phyloP scores from a whole-genome alignment of 2,329 filamentous ascomycete genomes.

The Sporothrix schenckii region DNA sequence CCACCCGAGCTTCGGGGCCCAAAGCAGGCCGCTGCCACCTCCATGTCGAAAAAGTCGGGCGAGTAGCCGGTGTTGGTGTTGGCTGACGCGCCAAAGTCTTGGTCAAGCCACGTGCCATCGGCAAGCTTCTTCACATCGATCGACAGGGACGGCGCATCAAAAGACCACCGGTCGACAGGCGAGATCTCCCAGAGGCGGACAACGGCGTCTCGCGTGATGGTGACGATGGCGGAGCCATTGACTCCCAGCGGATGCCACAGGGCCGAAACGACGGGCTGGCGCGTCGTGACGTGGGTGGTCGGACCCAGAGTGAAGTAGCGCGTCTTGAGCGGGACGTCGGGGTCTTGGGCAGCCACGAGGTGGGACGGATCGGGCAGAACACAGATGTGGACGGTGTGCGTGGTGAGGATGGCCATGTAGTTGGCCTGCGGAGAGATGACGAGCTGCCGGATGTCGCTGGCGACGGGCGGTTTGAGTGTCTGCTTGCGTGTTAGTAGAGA shows the following conservation, averaged over 20 bases:
- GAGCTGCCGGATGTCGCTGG: conserved; percentile 82
- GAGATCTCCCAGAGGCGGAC: conserved; percentile 91
- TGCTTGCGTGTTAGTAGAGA: conserved; percentile 42
- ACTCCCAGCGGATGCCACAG: conserved; percentile 93
- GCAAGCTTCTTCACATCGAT: conserved; percentile 88
- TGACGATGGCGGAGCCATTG: conserved; percentile 79
- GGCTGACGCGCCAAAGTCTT: conserved; percentile 80
- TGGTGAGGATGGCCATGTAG: conserved; percentile 82
- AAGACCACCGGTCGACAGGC: conserved; percentile 80
- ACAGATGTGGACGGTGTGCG: conserved; percentile 84
- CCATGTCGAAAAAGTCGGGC: conserved; percentile 88
- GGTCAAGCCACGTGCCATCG: conserved; percentile 77
- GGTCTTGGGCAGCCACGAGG: conserved; percentile 68
- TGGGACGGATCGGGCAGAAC: conserved; percentile 80
- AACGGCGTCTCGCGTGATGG: conserved; percentile 83
- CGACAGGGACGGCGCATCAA: conserved; percentile 78
- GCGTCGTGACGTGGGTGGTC: conserved; percentile 85
- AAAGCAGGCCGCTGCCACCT: conserved; percentile 88
- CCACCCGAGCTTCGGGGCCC: conserved; percentile 67
- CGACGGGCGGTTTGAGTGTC: conserved; percentile 76
- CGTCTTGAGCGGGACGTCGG: conserved; percentile 68
- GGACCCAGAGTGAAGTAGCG: conserved; percentile 92
- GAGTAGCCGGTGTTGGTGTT: conserved; percentile 81
- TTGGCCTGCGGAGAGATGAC: conserved; percentile 79
- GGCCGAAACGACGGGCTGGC: conserved; percentile 76